Evolutionary conservation across 2,329 filamentous ascomycete genomes (phyloP).

Genomic region (Calonectria pteridis): DNA sequence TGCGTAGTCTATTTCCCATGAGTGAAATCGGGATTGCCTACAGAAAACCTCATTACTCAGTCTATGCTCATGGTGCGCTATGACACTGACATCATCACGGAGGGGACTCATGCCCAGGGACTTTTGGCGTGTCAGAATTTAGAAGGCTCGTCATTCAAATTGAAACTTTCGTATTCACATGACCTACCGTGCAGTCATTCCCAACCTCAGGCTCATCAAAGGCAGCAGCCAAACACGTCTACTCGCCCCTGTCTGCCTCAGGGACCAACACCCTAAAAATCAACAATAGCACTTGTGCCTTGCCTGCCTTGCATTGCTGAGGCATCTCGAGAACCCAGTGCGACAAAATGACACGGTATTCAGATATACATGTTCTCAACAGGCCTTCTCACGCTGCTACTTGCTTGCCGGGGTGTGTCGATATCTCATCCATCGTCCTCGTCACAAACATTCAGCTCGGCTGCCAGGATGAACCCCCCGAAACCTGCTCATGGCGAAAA

Average conservation of each 20-base stretch:
- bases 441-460: neutral
- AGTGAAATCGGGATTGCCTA: neutral
- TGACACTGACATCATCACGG: neutral
- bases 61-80: neutral
- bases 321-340: constrained; percentile 24
- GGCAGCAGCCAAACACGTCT: neutral
- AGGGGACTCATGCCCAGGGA: neutral
- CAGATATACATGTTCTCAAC: neutral
- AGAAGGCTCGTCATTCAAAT: neutral
- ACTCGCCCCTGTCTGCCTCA: neutral
- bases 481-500: constrained; percentile 29
- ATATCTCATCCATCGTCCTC: constrained; percentile 21
- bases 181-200: neutral
- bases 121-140: constrained; percentile 8
- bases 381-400: constrained; percentile 9
- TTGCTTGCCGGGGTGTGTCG: constrained; percentile 28
- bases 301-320: neutral
- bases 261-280: neutral
- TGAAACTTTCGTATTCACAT: constrained; percentile 1
- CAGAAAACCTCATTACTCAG: neutral
- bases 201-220: neutral
- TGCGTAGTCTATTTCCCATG: neutral
- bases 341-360: neutral
- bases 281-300: neutral
- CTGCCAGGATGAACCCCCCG: neutral